A percentile compares a stretch with the other conserved stretches of the same genome.
Evolutionary conservation across 169 alveolate genomes (phyloP).

Genomic region (Plasmodium gonderi): DNA sequence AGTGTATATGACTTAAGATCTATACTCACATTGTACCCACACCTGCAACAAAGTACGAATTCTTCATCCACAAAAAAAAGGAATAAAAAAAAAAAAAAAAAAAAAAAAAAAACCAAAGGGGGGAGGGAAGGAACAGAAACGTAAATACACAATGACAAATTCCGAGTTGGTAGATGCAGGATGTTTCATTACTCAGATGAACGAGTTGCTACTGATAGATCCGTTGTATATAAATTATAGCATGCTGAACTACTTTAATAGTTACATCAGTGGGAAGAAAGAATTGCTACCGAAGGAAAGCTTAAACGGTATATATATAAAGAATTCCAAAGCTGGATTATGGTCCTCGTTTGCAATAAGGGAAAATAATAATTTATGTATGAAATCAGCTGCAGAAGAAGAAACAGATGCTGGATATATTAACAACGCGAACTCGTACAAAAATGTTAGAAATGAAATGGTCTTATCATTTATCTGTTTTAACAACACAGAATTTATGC

Average conservation of each 20-base stretch:
- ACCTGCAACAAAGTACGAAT: too few species aligned
- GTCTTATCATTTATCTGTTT: slow-evolving; percentile 50
- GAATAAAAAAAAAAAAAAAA: too few species aligned
- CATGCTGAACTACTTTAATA: slow-evolving; percentile 60
- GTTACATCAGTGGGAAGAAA: slow-evolving; percentile 48
- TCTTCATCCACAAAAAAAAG: too few species aligned
- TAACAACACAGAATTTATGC: slow-evolving; percentile 59
- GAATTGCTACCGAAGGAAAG: slow-evolving; percentile 35
- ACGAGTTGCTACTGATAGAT: slow-evolving; percentile 63
- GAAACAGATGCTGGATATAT: neutral
- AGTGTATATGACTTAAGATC: too few species aligned
- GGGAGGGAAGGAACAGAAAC: neutral
- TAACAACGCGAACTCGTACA: neutral
- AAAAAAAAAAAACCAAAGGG: too few species aligned
- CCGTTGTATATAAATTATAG: slow-evolving; percentile 61
- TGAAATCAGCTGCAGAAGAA: neutral
- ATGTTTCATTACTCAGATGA: slow-evolving; percentile 74
- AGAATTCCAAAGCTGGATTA: slow-evolving; percentile 58
- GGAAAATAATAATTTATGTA: slow-evolving; percentile 3
- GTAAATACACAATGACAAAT: neutral
- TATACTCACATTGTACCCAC: too few species aligned
- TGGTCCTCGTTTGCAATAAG: slow-evolving; percentile 75
- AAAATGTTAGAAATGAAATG: slow-evolving; percentile 35
- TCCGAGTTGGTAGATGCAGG: slow-evolving; percentile 59
- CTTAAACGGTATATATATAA: slow-evolving; percentile 59